Conservation (phyloP, 805 yeast genomes). For the Pichia sporocuriosa region DNA sequence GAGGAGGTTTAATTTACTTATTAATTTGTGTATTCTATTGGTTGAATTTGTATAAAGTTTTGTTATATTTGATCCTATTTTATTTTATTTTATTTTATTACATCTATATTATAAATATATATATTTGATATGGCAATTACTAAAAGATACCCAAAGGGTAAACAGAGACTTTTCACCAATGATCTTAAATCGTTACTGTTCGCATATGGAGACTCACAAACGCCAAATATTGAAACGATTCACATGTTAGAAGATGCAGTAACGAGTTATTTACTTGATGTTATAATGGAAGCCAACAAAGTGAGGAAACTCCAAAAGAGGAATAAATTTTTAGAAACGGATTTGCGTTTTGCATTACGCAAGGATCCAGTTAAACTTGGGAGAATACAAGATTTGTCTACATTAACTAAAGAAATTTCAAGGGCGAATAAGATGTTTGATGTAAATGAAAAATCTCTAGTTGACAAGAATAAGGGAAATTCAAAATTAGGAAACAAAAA, state of each 20-base stretch:
- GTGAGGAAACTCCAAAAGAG: slow-evolving; percentile 43
- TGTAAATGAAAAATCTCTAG: slow-evolving; percentile 45
- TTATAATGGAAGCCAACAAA: slow-evolving; percentile 45
- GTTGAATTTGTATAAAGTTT: too few relatives aligned
- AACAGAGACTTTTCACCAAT: slow-evolving; percentile 29
- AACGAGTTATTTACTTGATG: slow-evolving; percentile 54
- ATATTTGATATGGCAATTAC: slow-evolving; percentile 15
- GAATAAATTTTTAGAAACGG: slow-evolving; percentile 62
- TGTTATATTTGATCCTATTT: too few relatives aligned
- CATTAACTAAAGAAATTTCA: slow-evolving; percentile 51
- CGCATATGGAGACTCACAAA: slow-evolving; percentile 68
- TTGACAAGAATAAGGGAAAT: slow-evolving; percentile 8
- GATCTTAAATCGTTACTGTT: slow-evolving; percentile 53
- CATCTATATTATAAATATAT: too few relatives aligned
- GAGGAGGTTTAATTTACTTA: too few relatives aligned
- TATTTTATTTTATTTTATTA: too few relatives aligned
- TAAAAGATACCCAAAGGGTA: slow-evolving; percentile 15
- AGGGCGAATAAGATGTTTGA: slow-evolving; percentile 66
- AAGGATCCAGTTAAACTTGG: slow-evolving; percentile 63
- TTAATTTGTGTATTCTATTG: too few relatives aligned
- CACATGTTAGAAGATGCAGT: slow-evolving; percentile 62
- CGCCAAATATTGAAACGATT: slow-evolving; percentile 60
- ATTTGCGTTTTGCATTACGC: slow-evolving; percentile 62
- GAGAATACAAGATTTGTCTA: slow-evolving; percentile 58
- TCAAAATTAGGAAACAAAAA: slow-evolving; percentile 1